phyloP scores from a whole-genome alignment of 2,329 filamentous ascomycete species.

The Paecilomyces fulvus region DNA sequence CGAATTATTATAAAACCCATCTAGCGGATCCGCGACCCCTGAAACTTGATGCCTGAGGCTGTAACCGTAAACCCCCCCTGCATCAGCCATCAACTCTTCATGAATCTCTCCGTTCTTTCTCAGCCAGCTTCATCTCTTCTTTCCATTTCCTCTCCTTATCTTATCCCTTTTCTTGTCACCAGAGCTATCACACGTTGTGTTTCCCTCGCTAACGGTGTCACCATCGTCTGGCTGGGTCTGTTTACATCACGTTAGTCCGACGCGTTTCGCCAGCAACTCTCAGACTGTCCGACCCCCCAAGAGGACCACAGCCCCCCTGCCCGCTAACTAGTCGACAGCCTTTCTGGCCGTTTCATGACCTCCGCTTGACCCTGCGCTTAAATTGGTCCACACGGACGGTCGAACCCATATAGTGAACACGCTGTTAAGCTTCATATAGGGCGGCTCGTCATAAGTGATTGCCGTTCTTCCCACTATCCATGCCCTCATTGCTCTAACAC shows the following conservation, averaged over 20 bases:
- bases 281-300: neutral
- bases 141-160: neutral
- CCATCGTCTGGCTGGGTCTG: neutral
- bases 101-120: neutral
- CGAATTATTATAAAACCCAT: neutral
- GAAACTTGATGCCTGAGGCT: neutral
- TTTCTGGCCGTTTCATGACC: neutral
- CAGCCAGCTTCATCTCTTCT: neutral
- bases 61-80: neutral
- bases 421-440: neutral
- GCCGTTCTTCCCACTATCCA: neutral
- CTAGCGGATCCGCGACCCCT: neutral
- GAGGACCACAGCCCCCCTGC: neutral
- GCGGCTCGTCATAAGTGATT: neutral
- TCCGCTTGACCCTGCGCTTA: neutral
- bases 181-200: neutral
- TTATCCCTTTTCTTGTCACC: neutral
- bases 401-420: neutral
- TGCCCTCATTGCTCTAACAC: neutral
- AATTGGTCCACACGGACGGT: neutral
- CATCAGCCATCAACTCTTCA: slow-evolving; percentile 2
- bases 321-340: neutral
- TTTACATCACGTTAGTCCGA: neutral
- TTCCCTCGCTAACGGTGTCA: neutral
- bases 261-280: neutral